Evolutionary conservation across 768 basidiomycete genomes (phyloP).

Genomic region (Lactifluus pinguis): DNA sequence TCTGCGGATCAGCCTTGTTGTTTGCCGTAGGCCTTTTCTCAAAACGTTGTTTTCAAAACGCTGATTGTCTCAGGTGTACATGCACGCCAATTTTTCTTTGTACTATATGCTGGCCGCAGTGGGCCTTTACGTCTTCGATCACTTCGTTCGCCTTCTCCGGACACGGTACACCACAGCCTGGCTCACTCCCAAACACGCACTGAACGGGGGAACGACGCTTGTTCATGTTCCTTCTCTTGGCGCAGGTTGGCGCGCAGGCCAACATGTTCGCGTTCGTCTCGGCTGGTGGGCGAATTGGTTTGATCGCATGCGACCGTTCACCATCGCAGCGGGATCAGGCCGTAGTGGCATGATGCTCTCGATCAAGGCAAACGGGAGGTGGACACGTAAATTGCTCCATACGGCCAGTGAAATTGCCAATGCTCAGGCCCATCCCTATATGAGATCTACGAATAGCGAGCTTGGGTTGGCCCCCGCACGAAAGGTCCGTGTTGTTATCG

Average conservation of each 20-base stretch:
- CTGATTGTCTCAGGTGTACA: conserved; percentile 17
- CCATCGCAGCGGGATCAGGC: conserved; percentile 37
- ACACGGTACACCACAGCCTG: conserved; percentile 38
- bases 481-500: conserved; percentile 35
- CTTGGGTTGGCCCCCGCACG: conserved; percentile 2
- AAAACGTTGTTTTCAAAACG: background rate
- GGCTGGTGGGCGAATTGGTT: conserved; percentile 25
- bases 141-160: conserved; percentile 36
- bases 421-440: conserved; percentile 25
- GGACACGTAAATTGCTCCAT: conserved; percentile 38
- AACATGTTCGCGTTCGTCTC: conserved; percentile 46
- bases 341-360: conserved; percentile 40
- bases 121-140: conserved; percentile 38
- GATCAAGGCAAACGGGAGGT: conserved; percentile 42
- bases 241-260: conserved; percentile 50
- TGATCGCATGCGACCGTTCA: conserved; percentile 28
- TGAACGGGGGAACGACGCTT: conserved; percentile 33
- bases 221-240: conserved; percentile 37
- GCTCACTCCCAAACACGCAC: conserved; percentile 37
- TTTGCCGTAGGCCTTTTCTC: conserved; percentile 21
- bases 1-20: conserved; percentile 35
- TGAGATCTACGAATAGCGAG: conserved; percentile 10
- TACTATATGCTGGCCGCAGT: conserved; percentile 35
- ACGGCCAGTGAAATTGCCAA: conserved; percentile 31
- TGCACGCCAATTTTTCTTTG: conserved; percentile 22